Evolutionary conservation across 1,284 basidiomycete genomes (phyloP).

Genomic region (Marasmius fiardii): DNA sequence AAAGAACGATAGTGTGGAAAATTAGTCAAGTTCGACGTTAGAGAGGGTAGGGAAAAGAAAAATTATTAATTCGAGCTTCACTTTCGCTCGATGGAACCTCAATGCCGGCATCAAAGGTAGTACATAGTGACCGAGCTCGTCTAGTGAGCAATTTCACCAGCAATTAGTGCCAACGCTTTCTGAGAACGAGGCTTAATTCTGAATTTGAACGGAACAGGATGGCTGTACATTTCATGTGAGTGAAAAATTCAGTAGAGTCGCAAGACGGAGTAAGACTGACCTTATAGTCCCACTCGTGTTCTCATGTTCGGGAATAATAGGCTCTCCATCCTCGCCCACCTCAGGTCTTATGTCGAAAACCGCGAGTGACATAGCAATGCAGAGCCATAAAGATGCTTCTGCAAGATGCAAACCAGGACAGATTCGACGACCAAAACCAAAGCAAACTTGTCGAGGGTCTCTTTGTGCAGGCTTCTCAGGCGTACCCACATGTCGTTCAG

Average conservation of each 20-base stretch:
- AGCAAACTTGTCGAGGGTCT: constrained; percentile 15
- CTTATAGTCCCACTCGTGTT: constrained; percentile 17
- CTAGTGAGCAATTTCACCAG: constrained; percentile 6
- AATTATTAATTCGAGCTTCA: too few species aligned
- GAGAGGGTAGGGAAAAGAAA: too few species aligned
- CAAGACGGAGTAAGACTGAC: not conserved
- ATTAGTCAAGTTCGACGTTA: too few species aligned
- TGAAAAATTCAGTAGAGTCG: not conserved
- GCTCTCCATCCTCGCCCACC: constrained; percentile 12
- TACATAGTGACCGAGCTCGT: not conserved
- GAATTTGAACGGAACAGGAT: constrained; percentile 14
- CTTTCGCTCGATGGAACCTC: too few species aligned
- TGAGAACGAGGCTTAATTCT: constrained; percentile 13
- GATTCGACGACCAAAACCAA: constrained; percentile 16
- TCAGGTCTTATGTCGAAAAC: constrained; percentile 16
- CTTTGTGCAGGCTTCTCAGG: constrained; percentile 10
- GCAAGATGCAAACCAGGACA: constrained; percentile 17
- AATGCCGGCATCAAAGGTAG: not conserved
- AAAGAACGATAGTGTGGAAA: too few species aligned
- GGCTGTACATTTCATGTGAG: constrained; percentile 6
- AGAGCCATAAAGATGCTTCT: constrained; percentile 16
- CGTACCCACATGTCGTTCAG: constrained; percentile 12
- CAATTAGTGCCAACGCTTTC: constrained; percentile 13
- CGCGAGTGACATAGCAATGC: constrained; percentile 13
- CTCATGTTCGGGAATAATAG: constrained; percentile 15